Conservation (phyloP, 345 rosid genomes). For the Clarkia xantiana region DNA sequence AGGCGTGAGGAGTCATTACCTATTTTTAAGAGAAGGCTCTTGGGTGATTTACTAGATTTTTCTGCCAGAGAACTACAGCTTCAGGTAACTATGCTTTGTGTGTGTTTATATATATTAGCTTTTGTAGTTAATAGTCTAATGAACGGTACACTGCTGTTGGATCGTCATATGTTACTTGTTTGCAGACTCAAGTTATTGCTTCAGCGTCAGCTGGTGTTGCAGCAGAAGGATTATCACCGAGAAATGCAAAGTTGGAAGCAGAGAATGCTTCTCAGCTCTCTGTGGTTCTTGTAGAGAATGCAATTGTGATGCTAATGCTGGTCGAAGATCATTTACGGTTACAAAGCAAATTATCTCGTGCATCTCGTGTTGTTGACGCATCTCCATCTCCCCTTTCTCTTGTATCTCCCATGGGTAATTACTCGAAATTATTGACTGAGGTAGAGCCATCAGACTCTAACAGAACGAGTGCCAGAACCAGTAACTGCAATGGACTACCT, state of each 20-base stretch:
- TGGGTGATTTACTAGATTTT: slow-evolving; percentile 90
- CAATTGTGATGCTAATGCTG: slow-evolving; percentile 95
- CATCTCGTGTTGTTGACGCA: slow-evolving; percentile 34
- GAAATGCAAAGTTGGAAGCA: slow-evolving; percentile 77
- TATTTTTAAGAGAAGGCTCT: slow-evolving; percentile 84
- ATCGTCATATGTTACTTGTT: background rate
- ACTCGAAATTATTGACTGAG: slow-evolving; percentile 29
- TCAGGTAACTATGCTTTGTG: slow-evolving; percentile 38
- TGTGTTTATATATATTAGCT: too few relatives aligned
- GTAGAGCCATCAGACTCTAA: slow-evolving; percentile 43
- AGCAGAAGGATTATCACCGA: slow-evolving; percentile 87
- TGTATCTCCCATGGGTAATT: slow-evolving; percentile 38
- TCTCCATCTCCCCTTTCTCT: slow-evolving; percentile 69
- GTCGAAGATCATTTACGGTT: slow-evolving; percentile 97
- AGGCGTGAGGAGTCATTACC: slow-evolving; percentile 98
- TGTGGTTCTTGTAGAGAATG: slow-evolving; percentile 93
- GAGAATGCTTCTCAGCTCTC: slow-evolving; percentile 98
- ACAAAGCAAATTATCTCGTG: slow-evolving; percentile 76
- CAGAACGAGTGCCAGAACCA: slow-evolving; percentile 41
- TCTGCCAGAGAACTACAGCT: slow-evolving; percentile 94
- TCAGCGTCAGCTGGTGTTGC: slow-evolving; percentile 99
- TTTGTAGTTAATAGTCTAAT: background rate
- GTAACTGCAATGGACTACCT: slow-evolving; percentile 57
- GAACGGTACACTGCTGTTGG: background rate
- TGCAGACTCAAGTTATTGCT: slow-evolving; percentile 99